Evolutionary conservation across 768 basidiomycete genomes (phyloP), one percentile per base, ranked within the genome.

Genomic region (Agrocybe chaxingu): DNA sequence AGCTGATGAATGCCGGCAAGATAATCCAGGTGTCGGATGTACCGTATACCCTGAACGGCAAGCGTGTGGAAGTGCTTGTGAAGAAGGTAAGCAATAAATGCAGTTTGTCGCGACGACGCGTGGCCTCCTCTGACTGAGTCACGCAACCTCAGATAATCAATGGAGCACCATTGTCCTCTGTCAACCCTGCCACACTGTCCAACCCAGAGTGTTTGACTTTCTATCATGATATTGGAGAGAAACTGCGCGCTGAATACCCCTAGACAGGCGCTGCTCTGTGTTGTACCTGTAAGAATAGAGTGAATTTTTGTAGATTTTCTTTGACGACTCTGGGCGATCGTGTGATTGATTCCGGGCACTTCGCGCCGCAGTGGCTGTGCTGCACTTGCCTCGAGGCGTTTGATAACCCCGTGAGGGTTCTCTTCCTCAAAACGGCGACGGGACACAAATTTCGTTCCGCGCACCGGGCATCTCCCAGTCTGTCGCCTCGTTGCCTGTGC

Each of bases 21-120:
- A 82, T 89, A 52, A 72, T 90, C 19, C 83, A 87, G 64, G 82
- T 82, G 11, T 55, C 66, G 7, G 87, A 89, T 64, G 77, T 91
- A 11, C 88, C 88, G 3, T 86, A 90, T 62, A 92, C 89, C 16
- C 67, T 91, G 53, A 91, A 89, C 56, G 85, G 84, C 33, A 92
- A 91, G 62, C 79, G 84, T 38, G 87, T 92, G 41, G 89, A 91
- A 65, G 86, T 89, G 7, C 75, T 84, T 8, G 82, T 88, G 35
- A 87, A 86, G 66, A 89, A 87, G 80, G 84, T 82, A 54, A 57
- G 66, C 31, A 16, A 16, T 1, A 16, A 16, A 16, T 16, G 16
- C 16, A 45, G 45, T 45, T 31, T 40, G 48, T 33, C 13, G 52
- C 50, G 52, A 40, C 29, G 43, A 9, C 51, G 54, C 58, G 54